These are phyloP conservation scores for Aspergillus awamori DNA, from an alignment of 2,329 filamentous ascomycete genomes.

Conservation along the genomic window DNA sequence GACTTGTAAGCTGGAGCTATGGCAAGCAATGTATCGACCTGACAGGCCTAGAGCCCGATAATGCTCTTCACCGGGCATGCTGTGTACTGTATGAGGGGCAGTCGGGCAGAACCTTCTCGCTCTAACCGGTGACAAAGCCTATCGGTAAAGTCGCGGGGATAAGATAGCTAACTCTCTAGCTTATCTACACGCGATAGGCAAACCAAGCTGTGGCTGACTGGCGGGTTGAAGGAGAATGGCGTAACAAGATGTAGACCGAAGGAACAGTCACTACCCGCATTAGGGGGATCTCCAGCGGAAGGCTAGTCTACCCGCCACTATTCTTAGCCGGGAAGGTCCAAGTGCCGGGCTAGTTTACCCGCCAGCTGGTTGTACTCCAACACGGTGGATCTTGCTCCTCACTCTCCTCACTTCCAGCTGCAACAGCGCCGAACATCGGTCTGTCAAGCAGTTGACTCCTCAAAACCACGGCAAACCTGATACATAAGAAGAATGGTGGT, in stretches of 20 bases:
- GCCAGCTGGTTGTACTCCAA: neutral
- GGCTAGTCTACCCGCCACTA: slow-evolving; percentile 2
- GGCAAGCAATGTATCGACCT: no score
- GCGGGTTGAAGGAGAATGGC: neutral
- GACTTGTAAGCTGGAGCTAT: no score
- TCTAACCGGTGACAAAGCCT: neutral
- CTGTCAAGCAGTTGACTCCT: neutral
- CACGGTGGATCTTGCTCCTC: neutral
- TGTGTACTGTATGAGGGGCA: neutral
- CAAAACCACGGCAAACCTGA: neutral
- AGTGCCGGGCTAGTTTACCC: neutral
- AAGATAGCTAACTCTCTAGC: neutral
- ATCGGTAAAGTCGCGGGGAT: neutral
- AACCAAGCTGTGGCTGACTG: neutral
- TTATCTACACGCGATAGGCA: neutral
- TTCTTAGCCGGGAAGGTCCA: no score
- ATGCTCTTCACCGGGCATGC: no score
- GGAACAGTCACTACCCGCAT: neutral
- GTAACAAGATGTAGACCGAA: neutral
- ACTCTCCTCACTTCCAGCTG: neutral
- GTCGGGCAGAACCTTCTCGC: neutral
- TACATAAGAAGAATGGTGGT: neutral
- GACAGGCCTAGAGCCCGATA: no score
- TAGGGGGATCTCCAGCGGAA: neutral
- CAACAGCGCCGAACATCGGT: neutral